Evolutionary conservation across 306 rosid genomes (phyloP).

Genomic region (Cicer pinnatifidum): DNA sequence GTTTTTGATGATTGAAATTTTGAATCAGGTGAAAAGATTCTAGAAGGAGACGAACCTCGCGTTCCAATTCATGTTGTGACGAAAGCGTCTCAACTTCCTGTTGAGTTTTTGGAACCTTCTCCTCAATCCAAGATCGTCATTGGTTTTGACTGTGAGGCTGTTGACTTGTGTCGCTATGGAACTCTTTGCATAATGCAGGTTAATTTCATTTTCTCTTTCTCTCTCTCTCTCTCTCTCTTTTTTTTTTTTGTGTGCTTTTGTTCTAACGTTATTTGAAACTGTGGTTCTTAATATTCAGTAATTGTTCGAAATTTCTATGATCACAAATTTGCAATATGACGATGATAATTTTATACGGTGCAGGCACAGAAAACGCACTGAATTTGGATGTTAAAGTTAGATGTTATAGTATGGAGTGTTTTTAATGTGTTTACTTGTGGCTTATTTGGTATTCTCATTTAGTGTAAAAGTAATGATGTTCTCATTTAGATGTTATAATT

Average conservation of each 20-base stretch:
- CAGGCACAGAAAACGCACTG: background rate
- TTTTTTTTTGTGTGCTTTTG: background rate
- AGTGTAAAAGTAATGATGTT: background rate
- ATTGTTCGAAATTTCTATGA: background rate
- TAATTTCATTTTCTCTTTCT: background rate
- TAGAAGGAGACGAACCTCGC: constrained; percentile 50
- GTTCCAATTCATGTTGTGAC: constrained; percentile 77
- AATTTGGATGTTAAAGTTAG: background rate
- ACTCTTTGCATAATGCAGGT: constrained; percentile 91
- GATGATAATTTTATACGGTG: background rate
- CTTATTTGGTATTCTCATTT: background rate
- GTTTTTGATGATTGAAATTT: constrained; percentile 16
- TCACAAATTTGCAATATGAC: background rate
- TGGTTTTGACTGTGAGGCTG: constrained; percentile 96
- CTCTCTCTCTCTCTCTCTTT: too few species aligned
- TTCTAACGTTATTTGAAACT: constrained; percentile 1
- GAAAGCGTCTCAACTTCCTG: constrained; percentile 76
- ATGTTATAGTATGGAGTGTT: background rate
- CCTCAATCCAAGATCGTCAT: constrained; percentile 58
- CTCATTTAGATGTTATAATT: background rate
- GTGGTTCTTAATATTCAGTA: background rate
- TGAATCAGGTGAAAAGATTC: constrained; percentile 57
- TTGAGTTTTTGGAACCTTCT: constrained; percentile 77
- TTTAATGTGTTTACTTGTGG: background rate
- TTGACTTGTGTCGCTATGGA: constrained; percentile 83